A percentile compares a stretch with the other conserved stretches of the same genome.
Evolutionary conservation across 108 stramenopile genomes (phyloP).

Genomic region (Cylindrotheca fusiformis): DNA sequence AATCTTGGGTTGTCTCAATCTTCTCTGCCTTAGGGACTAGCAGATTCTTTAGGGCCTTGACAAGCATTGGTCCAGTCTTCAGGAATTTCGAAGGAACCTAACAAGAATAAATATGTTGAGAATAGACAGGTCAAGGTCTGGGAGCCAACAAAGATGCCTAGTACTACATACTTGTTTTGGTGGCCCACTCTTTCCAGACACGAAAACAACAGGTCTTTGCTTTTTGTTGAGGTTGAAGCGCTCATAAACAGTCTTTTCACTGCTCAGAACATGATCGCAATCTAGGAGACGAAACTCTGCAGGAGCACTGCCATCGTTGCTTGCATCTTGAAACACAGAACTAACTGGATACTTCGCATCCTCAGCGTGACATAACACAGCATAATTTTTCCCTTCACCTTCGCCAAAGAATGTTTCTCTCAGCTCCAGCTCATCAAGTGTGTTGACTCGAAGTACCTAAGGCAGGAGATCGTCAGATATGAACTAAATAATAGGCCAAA

Average conservation of each 20-base stretch:
- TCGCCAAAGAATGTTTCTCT: constrained; percentile 84
- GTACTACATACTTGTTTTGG: constrained; percentile 54
- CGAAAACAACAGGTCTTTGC: constrained; percentile 74
- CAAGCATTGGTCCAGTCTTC: constrained; percentile 80
- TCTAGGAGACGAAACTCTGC: constrained; percentile 75
- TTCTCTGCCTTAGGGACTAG: constrained; percentile 80
- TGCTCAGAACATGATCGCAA: constrained; percentile 61
- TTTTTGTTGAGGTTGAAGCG: constrained; percentile 76
- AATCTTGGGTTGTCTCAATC: constrained; percentile 84
- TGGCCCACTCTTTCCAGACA: constrained; percentile 65
- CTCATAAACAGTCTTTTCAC: constrained; percentile 72
- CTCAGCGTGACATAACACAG: constrained; percentile 66
- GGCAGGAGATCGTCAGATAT: too few relatives aligned
- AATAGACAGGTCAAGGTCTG: background rate
- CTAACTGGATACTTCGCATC: constrained; percentile 49
- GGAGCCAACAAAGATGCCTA: too few relatives aligned
- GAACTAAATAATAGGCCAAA: too few relatives aligned
- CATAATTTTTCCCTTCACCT: constrained; percentile 56
- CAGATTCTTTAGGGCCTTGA: constrained; percentile 66
- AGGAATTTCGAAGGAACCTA: constrained; percentile 71
- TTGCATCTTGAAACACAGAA: constrained; percentile 76
- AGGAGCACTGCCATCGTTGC: constrained; percentile 56
- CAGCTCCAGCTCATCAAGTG: constrained; percentile 66
- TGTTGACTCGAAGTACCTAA: constrained; percentile 68
- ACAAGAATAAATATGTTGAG: background rate